These are phyloP conservation scores for Macaranga tanarius DNA, from an alignment of 441 rosid species.

Conservation along the genomic window DNA sequence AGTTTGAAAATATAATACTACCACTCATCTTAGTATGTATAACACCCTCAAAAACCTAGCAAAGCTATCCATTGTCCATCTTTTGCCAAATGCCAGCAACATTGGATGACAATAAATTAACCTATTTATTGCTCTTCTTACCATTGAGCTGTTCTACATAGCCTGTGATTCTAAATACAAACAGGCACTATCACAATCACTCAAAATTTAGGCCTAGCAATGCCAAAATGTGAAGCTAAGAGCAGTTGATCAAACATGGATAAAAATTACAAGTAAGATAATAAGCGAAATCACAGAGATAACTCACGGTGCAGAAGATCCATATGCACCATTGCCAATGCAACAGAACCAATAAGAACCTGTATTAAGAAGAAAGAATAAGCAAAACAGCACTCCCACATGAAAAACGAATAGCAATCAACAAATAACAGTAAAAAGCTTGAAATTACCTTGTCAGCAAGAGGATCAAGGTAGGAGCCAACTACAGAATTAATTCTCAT, in stretches of 20 bases:
- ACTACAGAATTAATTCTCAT: constrained; percentile 87
- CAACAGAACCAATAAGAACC: constrained; percentile 93
- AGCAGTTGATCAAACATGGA: background rate
- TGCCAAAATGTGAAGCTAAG: background rate
- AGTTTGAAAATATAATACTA: background rate
- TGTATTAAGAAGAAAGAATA: constrained; percentile 27
- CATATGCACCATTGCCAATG: constrained; percentile 77
- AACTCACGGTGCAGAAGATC: constrained; percentile 81
- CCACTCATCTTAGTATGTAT: background rate
- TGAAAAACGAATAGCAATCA: background rate
- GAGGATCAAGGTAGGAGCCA: constrained; percentile 96
- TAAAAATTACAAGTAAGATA: background rate
- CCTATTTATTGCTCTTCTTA: too few species aligned
- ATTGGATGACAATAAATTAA: background rate
- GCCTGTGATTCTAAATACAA: background rate
- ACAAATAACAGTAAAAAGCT: background rate
- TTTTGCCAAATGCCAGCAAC: background rate
- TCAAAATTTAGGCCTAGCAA: background rate
- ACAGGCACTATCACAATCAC: background rate
- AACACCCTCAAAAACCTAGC: background rate
- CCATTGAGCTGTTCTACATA: background rate
- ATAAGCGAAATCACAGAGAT: constrained; percentile 9
- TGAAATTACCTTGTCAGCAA: constrained; percentile 79
- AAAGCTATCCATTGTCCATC: background rate
- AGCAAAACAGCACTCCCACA: constrained; percentile 1